Conservation (phyloP, 306 rosid species). For the Prunus fruticosa region DNA sequence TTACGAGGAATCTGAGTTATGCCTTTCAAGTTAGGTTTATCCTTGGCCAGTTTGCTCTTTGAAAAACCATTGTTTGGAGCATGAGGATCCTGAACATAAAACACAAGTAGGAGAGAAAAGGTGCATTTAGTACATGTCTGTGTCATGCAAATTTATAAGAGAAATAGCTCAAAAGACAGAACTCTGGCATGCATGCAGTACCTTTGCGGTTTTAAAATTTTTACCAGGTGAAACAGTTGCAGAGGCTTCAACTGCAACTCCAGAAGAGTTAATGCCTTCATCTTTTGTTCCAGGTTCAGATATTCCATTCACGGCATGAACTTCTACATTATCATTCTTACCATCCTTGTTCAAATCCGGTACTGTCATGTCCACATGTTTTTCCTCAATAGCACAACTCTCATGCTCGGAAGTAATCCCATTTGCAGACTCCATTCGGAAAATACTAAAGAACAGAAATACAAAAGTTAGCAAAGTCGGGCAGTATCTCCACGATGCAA, state of each 20-base stretch:
- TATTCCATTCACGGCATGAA: conserved; percentile 35
- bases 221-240: conserved; percentile 43
- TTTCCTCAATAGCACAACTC: conserved; percentile 54
- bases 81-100: conserved; percentile 49
- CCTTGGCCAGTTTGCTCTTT: conserved; percentile 61
- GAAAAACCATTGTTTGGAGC: conserved; percentile 33
- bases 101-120: conserved; percentile 10
- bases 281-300: conserved; percentile 36
- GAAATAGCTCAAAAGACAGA: neutral
- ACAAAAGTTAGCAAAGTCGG: neutral
- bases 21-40: conserved; percentile 48
- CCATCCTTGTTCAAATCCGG: conserved; percentile 31
- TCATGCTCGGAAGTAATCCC: conserved; percentile 67
- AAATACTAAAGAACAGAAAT: conserved; percentile 14
- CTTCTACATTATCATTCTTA: conserved; percentile 38
- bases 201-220: conserved; percentile 56
- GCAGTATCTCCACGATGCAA: neutral
- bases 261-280: conserved; percentile 42
- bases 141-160: conserved; percentile 6
- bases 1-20: conserved; percentile 37
- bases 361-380: conserved; percentile 29
- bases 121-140: neutral
- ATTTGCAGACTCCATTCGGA: conserved; percentile 67
- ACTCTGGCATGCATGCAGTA: conserved; percentile 20
- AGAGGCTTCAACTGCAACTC: conserved; percentile 39